Conservation (phyloP, 805 yeast genomes). For the Candida chauliodis region DNA sequence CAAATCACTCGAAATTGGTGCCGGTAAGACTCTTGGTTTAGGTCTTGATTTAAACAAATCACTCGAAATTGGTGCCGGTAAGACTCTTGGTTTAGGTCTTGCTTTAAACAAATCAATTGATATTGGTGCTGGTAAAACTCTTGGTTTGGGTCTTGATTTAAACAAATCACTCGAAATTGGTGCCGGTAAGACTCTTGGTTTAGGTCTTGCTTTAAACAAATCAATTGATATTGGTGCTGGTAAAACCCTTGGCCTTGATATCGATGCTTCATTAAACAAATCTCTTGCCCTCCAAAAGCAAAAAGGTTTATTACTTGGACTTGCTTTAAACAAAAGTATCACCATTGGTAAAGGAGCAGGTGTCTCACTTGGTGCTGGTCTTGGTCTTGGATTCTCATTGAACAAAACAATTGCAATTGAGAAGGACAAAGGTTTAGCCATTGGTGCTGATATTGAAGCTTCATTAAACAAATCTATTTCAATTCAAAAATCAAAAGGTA, state of each 20-base stretch:
- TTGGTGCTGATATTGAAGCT: slow-evolving; percentile 2
- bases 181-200: neutral
- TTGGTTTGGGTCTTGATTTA: neutral
- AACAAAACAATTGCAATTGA: slow-evolving; percentile 1
- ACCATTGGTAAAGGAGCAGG: too few species aligned
- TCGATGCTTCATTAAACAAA: slow-evolving; percentile 1
- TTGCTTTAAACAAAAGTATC: neutral
- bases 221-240: slow-evolving; percentile 1
- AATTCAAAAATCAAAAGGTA: too few species aligned
- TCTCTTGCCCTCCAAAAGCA: neutral
- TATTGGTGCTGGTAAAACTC: neutral
- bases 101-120: neutral
- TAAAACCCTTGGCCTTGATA: neutral
- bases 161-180: neutral
- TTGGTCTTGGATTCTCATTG: too few species aligned
- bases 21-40: neutral
- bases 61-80: neutral
- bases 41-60: neutral
- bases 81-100: neutral
- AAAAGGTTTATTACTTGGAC: neutral
- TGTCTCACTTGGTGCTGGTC: neutral
- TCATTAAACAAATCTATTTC: too few species aligned
- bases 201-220: neutral
- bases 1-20: neutral
- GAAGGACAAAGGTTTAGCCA: too few species aligned